phyloP scores from a whole-genome alignment of 2,329 filamentous ascomycete genomes.

The Periconia sp. region DNA sequence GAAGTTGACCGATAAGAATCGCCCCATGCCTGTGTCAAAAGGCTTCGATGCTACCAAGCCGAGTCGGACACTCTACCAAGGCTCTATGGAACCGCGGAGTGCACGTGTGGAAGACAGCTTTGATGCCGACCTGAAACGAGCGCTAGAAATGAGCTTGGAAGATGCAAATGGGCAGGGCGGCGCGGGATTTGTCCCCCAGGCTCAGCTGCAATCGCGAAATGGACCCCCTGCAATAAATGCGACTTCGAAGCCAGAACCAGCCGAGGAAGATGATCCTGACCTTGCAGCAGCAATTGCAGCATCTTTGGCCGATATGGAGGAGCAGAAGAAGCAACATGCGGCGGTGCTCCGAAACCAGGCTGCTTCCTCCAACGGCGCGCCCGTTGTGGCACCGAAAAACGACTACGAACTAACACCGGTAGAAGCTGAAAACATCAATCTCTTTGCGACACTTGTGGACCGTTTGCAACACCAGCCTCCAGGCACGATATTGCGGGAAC shows the following conservation, averaged over 20 bases:
- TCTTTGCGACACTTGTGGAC: constrained; percentile 93
- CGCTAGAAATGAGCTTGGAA: constrained; percentile 94
- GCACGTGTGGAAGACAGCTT: constrained; percentile 88
- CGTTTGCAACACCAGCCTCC: constrained; percentile 92
- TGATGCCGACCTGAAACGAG: constrained; percentile 91
- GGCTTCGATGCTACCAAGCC: constrained; percentile 52
- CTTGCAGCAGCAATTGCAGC: constrained; percentile 94
- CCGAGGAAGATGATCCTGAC: constrained; percentile 89
- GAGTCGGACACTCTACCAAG: constrained; percentile 64
- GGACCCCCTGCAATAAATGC: constrained; percentile 40
- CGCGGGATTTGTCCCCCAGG: constrained; percentile 70
- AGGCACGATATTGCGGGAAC: constrained; percentile 92
- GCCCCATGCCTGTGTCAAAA: constrained; percentile 45
- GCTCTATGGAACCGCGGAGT: constrained; percentile 85
- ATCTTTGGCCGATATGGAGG: constrained; percentile 94
- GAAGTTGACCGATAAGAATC: constrained; percentile 77
- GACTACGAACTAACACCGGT: constrained; percentile 92
- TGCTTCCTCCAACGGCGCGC: constrained; percentile 53
- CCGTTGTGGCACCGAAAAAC: constrained; percentile 71
- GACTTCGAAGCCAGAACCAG: constrained; percentile 40
- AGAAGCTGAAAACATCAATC: constrained; percentile 95
- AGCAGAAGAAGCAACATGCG: constrained; percentile 91
- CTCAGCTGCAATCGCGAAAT: constrained; percentile 48
- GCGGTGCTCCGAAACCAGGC: constrained; percentile 80
- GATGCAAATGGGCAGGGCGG: constrained; percentile 77